Base-by-base conservation (phyloP, 1,139 yeast genomes). In the Scheffersomyces stambukii region DNA sequence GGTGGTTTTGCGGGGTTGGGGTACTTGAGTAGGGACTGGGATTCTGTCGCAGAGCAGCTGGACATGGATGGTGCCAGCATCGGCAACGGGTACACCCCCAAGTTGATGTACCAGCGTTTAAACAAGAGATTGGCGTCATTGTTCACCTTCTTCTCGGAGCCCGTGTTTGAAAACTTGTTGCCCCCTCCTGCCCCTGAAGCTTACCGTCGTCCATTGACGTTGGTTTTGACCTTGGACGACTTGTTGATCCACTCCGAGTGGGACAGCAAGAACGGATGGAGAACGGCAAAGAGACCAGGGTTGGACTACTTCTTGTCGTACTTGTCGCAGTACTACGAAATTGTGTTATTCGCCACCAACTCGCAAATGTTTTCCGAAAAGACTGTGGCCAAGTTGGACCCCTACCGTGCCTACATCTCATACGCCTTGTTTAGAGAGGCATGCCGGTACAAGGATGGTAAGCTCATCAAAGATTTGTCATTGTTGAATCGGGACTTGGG, bases 271-370 rank as follows among this genome's bases (percentile, higher is more conserved):
- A 73, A 80, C 52, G 98, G 98, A 31, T 91, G 99, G 99, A 80
- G 95, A 64, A 91, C 97, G 13, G 97, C 95, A 24, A 93, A 93
- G 70, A 84, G 99, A 65, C 98, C 98, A 24, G 99, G 98, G 36
- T 78, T 86, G 39, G 98, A 93, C 60, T 93, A 93, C 68, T 91
- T 91, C 64, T 67, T 91, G 55, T 95, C 95, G 20, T 91, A 91
- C 60, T 70, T 91, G 48, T 84, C 96, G 5, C 96, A 86, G 60
- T 89, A 88, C 64, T 91, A 91, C 60, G 99, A 91, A 62, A 81
- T 91, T 52, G 97, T 93, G 33, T 64, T 93, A 30, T 91, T 91
- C 54, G 77, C 93, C 19, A 77, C 88, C 37, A 84, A 85, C 56
- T 82, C 83, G 49, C 83, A 81, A 75, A 81, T 83, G 65, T 82